Base-by-base conservation (phyloP, 352 stramenopile genomes). In the Bremia lactucae region DNA sequence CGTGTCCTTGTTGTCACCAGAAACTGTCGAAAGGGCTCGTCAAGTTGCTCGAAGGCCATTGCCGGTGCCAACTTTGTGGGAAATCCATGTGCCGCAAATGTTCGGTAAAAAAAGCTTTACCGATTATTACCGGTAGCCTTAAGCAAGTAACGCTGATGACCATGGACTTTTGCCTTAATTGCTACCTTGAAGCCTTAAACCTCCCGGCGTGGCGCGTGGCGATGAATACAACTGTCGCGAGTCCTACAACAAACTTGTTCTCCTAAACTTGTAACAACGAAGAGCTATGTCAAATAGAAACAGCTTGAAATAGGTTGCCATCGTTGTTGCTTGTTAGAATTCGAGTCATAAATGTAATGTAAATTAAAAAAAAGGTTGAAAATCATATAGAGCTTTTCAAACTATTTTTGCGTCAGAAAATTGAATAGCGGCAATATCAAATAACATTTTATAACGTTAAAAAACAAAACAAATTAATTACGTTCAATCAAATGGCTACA, bases 161-260 rank as follows among this genome's bases (percentile, higher is more conserved):
- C 16, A 37, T 80, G 20, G 42, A 61, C 25, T 85, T 81, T 38
- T 83, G 72, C 39, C 36, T 71, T 18, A 47, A 37, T 18, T 85
- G 72, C 54, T 62, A 75, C 8, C 31, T 81, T 4, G 44, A 72
- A 41, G 59, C 64, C 38, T 72, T 66, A 20, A 48, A 53, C 3
- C 13, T 65, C 9, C 59, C 59, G 13, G 59, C 64, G 21, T 68
- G 66, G 52, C 52, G 73, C 31, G 65, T 80, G 4, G 61, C 59
- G 2, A 52, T 61, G n/a, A 33, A n/a, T n/a, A 33, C 2, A 15
- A 33, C 28, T 6, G 4, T 16, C 28, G 11, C 15, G 28, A 16
- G 2, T 33, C 3, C 28, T 13, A 3, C 13, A 33, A 10, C 13
- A 5, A 13, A 33, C 4, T 33, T 33, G 28, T 5, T 33, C n/a